Evolutionary conservation across 2,329 filamentous ascomycete species (phyloP).

Genomic region (Aurifilum marmelostoma): DNA sequence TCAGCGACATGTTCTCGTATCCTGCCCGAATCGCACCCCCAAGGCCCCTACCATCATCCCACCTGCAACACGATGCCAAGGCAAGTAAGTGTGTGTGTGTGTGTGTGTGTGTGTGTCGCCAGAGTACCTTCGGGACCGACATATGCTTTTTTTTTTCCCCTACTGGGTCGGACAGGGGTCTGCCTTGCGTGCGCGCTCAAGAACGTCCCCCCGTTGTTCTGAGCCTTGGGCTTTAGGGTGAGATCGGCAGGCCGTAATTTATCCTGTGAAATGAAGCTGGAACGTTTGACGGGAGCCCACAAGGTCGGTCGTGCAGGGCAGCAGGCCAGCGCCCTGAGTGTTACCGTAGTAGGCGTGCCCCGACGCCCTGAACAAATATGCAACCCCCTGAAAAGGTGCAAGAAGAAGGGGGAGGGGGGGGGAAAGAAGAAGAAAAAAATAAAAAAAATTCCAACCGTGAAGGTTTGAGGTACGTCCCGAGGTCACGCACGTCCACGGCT

Average conservation of each 20-base stretch:
- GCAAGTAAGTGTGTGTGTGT: not conserved
- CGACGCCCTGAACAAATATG: conserved; percentile 4
- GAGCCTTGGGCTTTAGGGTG: not conserved
- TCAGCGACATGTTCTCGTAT: not conserved
- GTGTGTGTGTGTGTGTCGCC: not conserved
- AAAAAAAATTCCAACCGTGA: not conserved
- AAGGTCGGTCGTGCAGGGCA: conserved; percentile 1
- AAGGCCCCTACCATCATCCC: too few relatives aligned
- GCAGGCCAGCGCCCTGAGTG: not conserved
- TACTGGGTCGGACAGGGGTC: conserved; percentile 17
- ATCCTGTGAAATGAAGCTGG: conserved; percentile 12
- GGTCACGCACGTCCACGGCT: not conserved
- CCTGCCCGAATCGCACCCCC: too few relatives aligned
- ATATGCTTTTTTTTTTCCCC: conserved; percentile 1
- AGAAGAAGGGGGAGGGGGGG: too few relatives aligned
- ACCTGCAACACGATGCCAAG: too few relatives aligned
- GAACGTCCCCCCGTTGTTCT: not conserved
- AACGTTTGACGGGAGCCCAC: conserved; percentile 13
- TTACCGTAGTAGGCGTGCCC: not conserved
- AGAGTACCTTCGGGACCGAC: conserved; percentile 14
- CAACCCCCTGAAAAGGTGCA: conserved; percentile 12
- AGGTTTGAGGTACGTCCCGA: not conserved
- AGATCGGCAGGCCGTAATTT: conserved; percentile 12
- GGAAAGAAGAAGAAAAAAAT: not conserved
- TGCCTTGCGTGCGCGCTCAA: conserved; percentile 17